phyloP scores from a whole-genome alignment of 2,329 filamentous ascomycete genomes.

The Fusarium xyrophilum region DNA sequence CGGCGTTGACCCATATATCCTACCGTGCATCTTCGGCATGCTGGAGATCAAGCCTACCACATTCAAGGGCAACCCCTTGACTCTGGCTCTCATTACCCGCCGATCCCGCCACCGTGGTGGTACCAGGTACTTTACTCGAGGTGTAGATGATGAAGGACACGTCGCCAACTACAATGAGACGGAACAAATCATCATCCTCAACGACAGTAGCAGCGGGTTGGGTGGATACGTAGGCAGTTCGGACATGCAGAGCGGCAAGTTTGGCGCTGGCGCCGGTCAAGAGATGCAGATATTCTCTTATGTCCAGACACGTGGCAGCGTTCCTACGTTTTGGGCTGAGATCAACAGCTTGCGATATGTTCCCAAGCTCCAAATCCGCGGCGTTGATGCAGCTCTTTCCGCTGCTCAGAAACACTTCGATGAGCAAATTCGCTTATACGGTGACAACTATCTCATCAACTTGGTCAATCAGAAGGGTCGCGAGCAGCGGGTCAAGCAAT shows the following conservation, averaged over 20 bases:
- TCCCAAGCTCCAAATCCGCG: conserved; percentile 86
- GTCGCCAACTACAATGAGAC: conserved; percentile 99
- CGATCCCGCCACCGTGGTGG: conserved; percentile 88
- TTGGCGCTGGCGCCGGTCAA: conserved; percentile 63
- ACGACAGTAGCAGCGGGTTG: conserved; percentile 77
- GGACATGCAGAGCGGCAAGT: conserved; percentile 76
- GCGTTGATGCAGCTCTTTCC: conserved; percentile 78
- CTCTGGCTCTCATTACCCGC: conserved; percentile 85
- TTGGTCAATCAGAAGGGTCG: conserved; percentile 95
- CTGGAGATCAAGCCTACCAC: conserved; percentile 86
- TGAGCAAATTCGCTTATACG: conserved; percentile 91
- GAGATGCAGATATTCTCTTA: conserved; percentile 93
- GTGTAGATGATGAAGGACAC: conserved; percentile 90
- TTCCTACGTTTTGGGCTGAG: conserved; percentile 95
- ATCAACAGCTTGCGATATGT: conserved; percentile 92
- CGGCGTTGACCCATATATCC: conserved; percentile 86
- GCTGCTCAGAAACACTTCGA: conserved; percentile 88
- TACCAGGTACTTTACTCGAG: conserved; percentile 93
- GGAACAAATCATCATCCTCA: conserved; percentile 88
- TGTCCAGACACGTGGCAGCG: conserved; percentile 94
- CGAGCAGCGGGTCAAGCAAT: conserved; percentile 86
- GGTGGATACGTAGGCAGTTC: conserved; percentile 81
- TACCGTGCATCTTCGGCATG: conserved; percentile 97
- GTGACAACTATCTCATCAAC: conserved; percentile 97
- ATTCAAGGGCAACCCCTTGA: conserved; percentile 84